A percentile compares a stretch with the other conserved stretches of the same genome.
phyloP scores from a whole-genome alignment of 805 yeast genomes.

The Metschnikowia rubicola region DNA sequence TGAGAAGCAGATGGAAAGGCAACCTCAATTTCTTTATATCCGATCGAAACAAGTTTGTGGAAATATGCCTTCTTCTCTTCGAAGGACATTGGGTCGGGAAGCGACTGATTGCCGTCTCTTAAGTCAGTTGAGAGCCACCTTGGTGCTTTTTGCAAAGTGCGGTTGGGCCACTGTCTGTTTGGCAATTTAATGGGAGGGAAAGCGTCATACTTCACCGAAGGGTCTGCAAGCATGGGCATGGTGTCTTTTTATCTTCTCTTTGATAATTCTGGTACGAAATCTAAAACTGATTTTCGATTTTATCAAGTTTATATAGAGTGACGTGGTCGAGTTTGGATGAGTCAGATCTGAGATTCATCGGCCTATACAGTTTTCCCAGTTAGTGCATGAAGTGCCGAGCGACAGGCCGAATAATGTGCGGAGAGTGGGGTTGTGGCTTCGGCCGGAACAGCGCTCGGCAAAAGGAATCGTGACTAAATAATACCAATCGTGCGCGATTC shows the following conservation, averaged over 20 bases:
- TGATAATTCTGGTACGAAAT: not conserved
- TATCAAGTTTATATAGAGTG: too few relatives aligned
- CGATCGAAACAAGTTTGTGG: constrained; percentile 63
- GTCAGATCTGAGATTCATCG: constrained; percentile 1
- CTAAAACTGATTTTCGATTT: not conserved
- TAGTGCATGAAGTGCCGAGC: not conserved
- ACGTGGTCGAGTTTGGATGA: not conserved
- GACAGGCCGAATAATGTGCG: constrained; percentile 4
- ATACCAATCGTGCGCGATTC: too few relatives aligned
- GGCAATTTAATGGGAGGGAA: constrained; percentile 56
- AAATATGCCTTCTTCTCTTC: constrained; percentile 73
- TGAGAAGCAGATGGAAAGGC: constrained; percentile 81
- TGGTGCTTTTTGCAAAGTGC: constrained; percentile 58
- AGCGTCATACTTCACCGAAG: constrained; percentile 57
- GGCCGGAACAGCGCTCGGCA: constrained; percentile 4
- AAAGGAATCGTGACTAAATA: not conserved
- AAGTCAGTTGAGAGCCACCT: constrained; percentile 82
- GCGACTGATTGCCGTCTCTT: constrained; percentile 80
- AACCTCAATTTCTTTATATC: constrained; percentile 82
- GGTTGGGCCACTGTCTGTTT: constrained; percentile 69
- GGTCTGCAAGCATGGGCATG: constrained; percentile 46
- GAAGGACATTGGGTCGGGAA: constrained; percentile 84
- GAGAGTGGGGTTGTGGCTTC: constrained; percentile 3
- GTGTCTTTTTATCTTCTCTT: not conserved
- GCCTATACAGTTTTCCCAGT: constrained; percentile 3